These are phyloP conservation scores for Xylaria intraflava DNA, from an alignment of 495 filamentous ascomycete genomes.

Conservation along the genomic window DNA sequence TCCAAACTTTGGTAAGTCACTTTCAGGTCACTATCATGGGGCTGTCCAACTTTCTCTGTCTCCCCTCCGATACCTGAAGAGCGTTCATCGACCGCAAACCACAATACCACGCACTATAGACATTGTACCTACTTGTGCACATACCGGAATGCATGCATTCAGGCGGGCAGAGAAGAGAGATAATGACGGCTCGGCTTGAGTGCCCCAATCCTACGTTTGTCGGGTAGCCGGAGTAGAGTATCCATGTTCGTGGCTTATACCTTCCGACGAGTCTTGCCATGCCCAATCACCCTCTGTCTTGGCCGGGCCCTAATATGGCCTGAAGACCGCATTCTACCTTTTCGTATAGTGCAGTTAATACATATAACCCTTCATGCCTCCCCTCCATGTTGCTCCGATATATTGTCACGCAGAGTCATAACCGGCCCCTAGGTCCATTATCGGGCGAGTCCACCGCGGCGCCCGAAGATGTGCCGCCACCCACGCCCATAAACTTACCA, in stretches of 20 bases:
- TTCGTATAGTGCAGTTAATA: neutral
- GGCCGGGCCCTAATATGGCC: neutral
- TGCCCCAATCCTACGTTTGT: neutral
- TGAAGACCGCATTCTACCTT: neutral
- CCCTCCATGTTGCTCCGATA: neutral
- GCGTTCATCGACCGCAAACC: slow-evolving; percentile 1
- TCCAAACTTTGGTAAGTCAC: slow-evolving; percentile 29
- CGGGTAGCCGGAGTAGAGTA: neutral
- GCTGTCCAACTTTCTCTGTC: neutral
- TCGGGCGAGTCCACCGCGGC: slow-evolving; percentile 17
- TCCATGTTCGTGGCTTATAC: neutral
- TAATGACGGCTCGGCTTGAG: slow-evolving; percentile 1
- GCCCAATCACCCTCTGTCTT: neutral
- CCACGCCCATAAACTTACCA: slow-evolving; percentile 49
- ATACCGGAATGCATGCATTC: neutral
- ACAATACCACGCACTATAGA: slow-evolving; percentile 1
- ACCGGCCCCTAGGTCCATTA: slow-evolving; percentile 26
- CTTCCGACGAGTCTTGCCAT: neutral
- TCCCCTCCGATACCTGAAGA: neutral
- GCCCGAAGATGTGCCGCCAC: slow-evolving; percentile 43
- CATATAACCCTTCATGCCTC: neutral
- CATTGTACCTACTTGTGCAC: no score
- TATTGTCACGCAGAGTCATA: slow-evolving; percentile 13
- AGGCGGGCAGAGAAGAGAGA: neutral
- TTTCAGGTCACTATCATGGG: neutral